Percentiles rank a stretch among this genome's conserved stretches.
Conservation (phyloP, 169 alveolate species). For the Plasmodium falciparum region DNA sequence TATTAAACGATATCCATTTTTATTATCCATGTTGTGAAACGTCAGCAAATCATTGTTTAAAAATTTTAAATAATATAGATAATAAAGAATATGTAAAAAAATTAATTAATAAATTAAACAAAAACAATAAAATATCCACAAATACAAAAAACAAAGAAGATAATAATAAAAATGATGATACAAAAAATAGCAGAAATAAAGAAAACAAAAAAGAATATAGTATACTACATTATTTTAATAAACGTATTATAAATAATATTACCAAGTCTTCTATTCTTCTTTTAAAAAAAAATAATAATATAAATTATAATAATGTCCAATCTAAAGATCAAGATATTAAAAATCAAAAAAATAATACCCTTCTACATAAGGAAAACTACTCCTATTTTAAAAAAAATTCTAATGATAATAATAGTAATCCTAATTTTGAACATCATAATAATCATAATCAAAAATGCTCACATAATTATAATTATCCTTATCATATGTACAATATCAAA, state of each 20-base stretch:
- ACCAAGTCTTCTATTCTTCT: neutral
- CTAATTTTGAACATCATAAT: too few relatives aligned
- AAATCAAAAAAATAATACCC: too few relatives aligned
- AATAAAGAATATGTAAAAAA: conserved; percentile 46
- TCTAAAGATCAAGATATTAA: conserved; percentile 15
- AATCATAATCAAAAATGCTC: too few relatives aligned
- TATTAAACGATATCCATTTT: conserved; percentile 17
- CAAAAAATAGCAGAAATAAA: neutral
- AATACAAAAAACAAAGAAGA: neutral
- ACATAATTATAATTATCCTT: neutral
- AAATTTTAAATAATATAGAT: conserved; percentile 45
- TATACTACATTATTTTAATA: neutral
- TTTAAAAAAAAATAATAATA: neutral
- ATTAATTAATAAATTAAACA: conserved; percentile 8
- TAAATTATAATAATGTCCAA: neutral
- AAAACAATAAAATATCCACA: neutral
- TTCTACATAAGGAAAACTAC: neutral
- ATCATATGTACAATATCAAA: neutral
- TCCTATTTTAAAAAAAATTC: neutral
- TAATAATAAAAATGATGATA: neutral
- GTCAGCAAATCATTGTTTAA: conserved; percentile 3
- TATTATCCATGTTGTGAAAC: neutral
- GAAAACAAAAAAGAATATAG: conserved; percentile 13
- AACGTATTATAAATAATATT: neutral
- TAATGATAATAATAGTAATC: neutral